Evolutionary conservation across 768 basidiomycete genomes (phyloP).

Genomic region (Goffeauzyma gilvescens): DNA sequence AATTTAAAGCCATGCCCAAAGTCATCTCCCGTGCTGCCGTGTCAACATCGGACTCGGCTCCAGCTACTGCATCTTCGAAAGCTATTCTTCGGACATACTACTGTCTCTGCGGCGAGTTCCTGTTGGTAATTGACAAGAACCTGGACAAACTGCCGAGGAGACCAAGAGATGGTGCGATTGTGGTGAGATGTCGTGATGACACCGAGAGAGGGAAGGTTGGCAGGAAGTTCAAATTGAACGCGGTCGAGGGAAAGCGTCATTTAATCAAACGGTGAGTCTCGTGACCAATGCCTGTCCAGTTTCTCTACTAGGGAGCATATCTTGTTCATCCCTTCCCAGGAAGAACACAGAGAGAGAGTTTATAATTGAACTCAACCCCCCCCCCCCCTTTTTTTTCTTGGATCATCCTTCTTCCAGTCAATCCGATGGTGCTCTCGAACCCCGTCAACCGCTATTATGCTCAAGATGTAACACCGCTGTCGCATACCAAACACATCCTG

Average conservation of each 20-base stretch:
- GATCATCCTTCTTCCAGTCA: background rate
- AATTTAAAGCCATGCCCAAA: constrained; percentile 79
- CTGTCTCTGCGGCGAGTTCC: constrained; percentile 33
- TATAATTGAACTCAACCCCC: background rate
- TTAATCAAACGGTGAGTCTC: constrained; percentile 54
- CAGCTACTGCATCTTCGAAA: constrained; percentile 23
- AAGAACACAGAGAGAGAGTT: background rate
- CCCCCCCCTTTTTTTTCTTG: too few species aligned
- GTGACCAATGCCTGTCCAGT: background rate
- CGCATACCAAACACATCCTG: constrained; percentile 61
- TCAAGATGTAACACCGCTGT: constrained; percentile 31
- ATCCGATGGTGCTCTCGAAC: constrained; percentile 15
- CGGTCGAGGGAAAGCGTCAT: constrained; percentile 46
- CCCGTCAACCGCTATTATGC: constrained; percentile 24
- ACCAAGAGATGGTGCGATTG: constrained; percentile 52
- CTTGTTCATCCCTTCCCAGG: background rate
- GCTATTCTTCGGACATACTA: constrained; percentile 32
- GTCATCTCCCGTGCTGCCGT: constrained; percentile 74
- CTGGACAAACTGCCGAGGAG: constrained; percentile 27
- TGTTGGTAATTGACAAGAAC: constrained; percentile 31
- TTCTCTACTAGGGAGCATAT: background rate
- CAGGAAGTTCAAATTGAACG: constrained; percentile 67
- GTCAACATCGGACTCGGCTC: constrained; percentile 51
- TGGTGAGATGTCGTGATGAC: constrained; percentile 60
- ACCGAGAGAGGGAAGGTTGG: too few species aligned